A percentile compares a stretch with the other conserved stretches of the same genome.
These are phyloP conservation scores for Pyrus hybrid DNA, from an alignment of 331 rosid genomes.

Conservation along the genomic window DNA sequence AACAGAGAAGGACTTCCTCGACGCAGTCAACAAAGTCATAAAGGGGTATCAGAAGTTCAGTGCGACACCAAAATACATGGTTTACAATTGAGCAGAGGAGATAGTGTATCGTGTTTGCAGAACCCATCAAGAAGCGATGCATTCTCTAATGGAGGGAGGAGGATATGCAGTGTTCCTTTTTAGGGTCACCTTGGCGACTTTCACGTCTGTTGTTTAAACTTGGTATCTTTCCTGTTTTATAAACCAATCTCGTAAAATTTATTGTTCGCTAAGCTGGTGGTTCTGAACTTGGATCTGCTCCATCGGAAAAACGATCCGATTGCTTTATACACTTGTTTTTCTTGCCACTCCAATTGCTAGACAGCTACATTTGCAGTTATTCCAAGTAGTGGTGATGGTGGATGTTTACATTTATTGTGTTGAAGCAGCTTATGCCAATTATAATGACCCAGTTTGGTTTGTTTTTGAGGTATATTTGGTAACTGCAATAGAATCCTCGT, in stretches of 20 bases:
- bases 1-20: constrained; percentile 94
- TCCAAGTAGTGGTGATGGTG: neutral
- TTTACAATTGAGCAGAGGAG: constrained; percentile 59
- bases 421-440: too few relatives aligned
- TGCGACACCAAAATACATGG: constrained; percentile 98
- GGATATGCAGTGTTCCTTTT: too few relatives aligned
- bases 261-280: neutral
- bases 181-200: neutral
- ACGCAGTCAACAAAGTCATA: constrained; percentile 95
- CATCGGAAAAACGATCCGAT: neutral
- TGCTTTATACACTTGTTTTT: too few relatives aligned
- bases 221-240: neutral
- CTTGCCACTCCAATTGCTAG: neutral
- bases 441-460: too few relatives aligned
- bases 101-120: neutral
- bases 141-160: neutral
- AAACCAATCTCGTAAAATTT: neutral
- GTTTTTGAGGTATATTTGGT: too few relatives aligned
- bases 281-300: too few relatives aligned
- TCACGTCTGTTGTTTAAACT: constrained; percentile 12
- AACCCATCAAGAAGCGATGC: neutral
- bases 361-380: neutral
- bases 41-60: constrained; percentile 99
- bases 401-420: neutral
- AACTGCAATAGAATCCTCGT: too few relatives aligned